These are phyloP conservation scores for Boechera stricta DNA, from an alignment of 345 rosid species.

Conservation along the genomic window DNA sequence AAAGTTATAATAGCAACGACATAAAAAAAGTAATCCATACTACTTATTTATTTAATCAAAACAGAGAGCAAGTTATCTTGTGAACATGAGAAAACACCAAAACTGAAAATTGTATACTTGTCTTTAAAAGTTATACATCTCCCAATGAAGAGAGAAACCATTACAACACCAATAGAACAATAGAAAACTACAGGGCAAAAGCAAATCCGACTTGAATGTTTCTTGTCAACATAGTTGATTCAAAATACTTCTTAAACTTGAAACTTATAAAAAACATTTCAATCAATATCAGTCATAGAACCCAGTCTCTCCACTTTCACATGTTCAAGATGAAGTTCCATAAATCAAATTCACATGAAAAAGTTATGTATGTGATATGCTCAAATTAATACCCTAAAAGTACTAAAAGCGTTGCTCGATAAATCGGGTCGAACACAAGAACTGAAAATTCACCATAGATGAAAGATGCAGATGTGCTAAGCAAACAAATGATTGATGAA, in stretches of 20 bases:
- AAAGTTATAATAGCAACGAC: too few relatives aligned
- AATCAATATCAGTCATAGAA: too few relatives aligned
- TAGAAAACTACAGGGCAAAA: slow-evolving; percentile 4
- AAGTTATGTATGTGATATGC: too few relatives aligned
- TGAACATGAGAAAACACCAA: neutral
- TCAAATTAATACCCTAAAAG: too few relatives aligned
- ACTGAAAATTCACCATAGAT: too few relatives aligned
- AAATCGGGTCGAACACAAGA: too few relatives aligned
- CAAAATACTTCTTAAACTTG: slow-evolving; percentile 19
- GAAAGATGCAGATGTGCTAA: too few relatives aligned
- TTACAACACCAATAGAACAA: slow-evolving; percentile 14
- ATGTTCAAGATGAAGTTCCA: neutral
- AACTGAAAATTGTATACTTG: neutral
- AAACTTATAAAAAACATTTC: too few relatives aligned
- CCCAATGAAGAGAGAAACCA: neutral
- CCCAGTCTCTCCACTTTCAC: neutral
- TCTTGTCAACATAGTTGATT: slow-evolving; percentile 36
- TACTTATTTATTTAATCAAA: too few relatives aligned
- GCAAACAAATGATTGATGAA: too few relatives aligned
- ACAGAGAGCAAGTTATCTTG: neutral
- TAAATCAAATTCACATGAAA: neutral
- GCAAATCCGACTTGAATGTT: slow-evolving; percentile 23
- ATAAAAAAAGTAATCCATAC: too few relatives aligned
- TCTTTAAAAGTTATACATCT: neutral
- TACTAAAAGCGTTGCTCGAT: too few relatives aligned